Evolutionary conservation across 768 basidiomycete genomes (phyloP).

Genomic region (Pseudohyphozyma bogoriensis): DNA sequence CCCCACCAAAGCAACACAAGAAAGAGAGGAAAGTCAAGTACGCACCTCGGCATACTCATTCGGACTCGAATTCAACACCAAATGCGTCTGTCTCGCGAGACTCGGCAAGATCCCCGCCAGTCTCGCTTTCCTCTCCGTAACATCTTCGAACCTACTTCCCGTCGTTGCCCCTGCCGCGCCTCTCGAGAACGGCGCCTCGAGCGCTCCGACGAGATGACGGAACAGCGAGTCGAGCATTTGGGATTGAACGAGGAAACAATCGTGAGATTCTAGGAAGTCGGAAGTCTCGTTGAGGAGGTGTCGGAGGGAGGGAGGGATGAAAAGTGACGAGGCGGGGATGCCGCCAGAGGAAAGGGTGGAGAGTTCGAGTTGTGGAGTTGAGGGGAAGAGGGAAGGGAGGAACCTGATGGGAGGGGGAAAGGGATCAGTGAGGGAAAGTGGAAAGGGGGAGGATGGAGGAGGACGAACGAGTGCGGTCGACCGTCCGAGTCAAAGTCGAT

Average conservation of each 20-base stretch:
- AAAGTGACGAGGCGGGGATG: constrained; percentile 45
- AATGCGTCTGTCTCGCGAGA: constrained; percentile 62
- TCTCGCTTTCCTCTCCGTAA: constrained; percentile 44
- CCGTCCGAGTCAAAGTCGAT: constrained; percentile 58
- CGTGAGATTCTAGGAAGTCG: constrained; percentile 51
- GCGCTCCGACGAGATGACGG: constrained; percentile 51
- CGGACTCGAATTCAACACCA: constrained; percentile 57
- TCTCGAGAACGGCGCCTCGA: constrained; percentile 43
- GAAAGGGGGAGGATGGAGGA: constrained; percentile 6
- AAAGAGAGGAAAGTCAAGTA: not conserved
- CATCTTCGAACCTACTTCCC: constrained; percentile 21
- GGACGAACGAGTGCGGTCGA: constrained; percentile 41
- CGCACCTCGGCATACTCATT: constrained; percentile 67
- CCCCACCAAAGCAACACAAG: not conserved
- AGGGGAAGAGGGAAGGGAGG: constrained; percentile 61
- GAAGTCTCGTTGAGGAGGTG: constrained; percentile 62
- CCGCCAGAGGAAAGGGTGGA: constrained; percentile 18
- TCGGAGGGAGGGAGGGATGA: constrained; percentile 46
- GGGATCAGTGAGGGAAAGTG: not conserved
- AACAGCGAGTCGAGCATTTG: constrained; percentile 63
- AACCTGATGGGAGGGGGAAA: constrained; percentile 45
- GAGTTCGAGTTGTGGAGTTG: constrained; percentile 58
- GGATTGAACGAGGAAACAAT: constrained; percentile 62
- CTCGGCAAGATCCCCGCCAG: constrained; percentile 73
- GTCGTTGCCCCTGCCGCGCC: constrained; percentile 39